Conservation (phyloP, 768 basidiomycete genomes). For the Amanita muscaria region DNA sequence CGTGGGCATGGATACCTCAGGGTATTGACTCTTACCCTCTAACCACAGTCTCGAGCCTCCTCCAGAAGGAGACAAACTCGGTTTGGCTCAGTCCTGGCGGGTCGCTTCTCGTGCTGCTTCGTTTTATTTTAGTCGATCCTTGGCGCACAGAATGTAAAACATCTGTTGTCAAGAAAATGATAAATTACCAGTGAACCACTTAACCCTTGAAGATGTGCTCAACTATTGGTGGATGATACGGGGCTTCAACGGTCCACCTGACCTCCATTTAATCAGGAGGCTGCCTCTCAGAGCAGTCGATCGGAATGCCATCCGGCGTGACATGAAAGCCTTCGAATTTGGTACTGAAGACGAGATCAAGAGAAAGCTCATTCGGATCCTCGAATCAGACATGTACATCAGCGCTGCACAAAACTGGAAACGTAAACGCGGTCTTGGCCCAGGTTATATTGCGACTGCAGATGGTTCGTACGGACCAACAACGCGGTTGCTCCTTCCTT, state of each 20-base stretch:
- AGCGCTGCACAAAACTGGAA: conserved; percentile 76
- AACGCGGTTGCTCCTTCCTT: conserved; percentile 40
- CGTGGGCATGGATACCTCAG: too few relatives aligned
- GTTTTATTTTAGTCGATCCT: not conserved
- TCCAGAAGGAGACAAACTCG: conserved; percentile 95
- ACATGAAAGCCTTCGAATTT: conserved; percentile 97
- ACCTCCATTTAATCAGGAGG: conserved; percentile 78
- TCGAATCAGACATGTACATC: conserved; percentile 71
- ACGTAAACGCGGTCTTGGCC: conserved; percentile 42
- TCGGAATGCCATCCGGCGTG: conserved; percentile 69
- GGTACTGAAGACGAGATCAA: conserved; percentile 85
- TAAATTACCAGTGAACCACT: conserved; percentile 87
- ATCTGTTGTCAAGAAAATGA: conserved; percentile 87
- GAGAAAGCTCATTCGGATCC: conserved; percentile 55
- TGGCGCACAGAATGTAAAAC: conserved; percentile 78
- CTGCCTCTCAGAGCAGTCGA: conserved; percentile 88
- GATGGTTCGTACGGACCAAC: conserved; percentile 61
- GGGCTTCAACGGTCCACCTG: conserved; percentile 72
- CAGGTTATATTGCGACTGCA: conserved; percentile 11
- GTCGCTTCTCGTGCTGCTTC: conserved; percentile 13
- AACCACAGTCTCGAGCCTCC: too few relatives aligned
- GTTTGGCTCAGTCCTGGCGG: conserved; percentile 90
- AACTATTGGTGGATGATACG: conserved; percentile 89
- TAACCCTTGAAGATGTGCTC: conserved; percentile 77
- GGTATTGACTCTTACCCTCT: too few relatives aligned